phyloP scores from a whole-genome alignment of 345 rosid species.

The Populus euphratica region DNA sequence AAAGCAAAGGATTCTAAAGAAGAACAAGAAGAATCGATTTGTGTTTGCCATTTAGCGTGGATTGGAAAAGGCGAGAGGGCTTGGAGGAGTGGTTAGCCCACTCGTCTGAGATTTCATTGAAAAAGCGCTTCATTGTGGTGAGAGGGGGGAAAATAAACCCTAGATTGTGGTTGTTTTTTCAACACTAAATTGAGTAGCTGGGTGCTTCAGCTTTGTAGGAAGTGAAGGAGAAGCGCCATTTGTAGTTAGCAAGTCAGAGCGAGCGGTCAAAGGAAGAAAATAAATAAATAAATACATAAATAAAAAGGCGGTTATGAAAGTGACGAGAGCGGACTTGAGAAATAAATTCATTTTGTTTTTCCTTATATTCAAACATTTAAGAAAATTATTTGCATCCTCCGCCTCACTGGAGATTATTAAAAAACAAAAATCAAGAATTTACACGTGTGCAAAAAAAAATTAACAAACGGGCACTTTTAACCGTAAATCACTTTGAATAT shows the following conservation, averaged over 20 bases:
- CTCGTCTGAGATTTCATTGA: slow-evolving; percentile 85
- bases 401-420: too few species aligned
- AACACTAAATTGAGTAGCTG: background rate
- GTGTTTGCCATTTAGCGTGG: background rate
- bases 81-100: slow-evolving; percentile 75
- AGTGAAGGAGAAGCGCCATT: background rate
- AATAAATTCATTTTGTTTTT: background rate
- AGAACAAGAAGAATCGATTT: slow-evolving; percentile 16
- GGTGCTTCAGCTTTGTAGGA: background rate
- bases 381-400: too few species aligned
- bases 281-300: background rate
- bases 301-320: background rate
- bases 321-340: background rate
- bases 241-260: background rate
- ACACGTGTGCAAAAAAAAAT: too few species aligned
- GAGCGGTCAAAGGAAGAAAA: background rate
- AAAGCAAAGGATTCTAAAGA: slow-evolving; percentile 78
- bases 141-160: background rate
- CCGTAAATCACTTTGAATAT: too few species aligned
- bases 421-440: too few species aligned
- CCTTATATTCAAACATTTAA: too few species aligned
- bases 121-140: slow-evolving; percentile 56
- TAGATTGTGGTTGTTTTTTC: background rate
- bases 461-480: too few species aligned
- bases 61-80: slow-evolving; percentile 68